phyloP scores from a whole-genome alignment of 2,329 filamentous ascomycete species.

The Thermothelomyces thermophilus region DNA sequence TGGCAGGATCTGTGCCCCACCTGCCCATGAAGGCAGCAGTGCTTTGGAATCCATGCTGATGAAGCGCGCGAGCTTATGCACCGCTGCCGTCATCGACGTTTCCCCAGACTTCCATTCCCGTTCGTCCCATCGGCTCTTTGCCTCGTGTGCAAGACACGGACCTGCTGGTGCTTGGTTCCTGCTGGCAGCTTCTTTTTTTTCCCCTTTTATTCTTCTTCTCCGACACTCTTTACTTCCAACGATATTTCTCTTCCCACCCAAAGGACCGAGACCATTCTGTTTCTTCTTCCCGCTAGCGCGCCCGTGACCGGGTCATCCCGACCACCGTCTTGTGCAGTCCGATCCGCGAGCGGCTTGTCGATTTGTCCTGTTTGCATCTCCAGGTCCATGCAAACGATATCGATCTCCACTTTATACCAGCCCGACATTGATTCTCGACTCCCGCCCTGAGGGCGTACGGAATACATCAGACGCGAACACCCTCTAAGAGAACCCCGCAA shows the following conservation, averaged over 20 bases:
- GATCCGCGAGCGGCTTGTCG: not conserved
- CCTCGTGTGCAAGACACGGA: constrained; percentile 2
- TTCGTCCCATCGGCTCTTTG: constrained; percentile 4
- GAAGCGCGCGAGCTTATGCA: not conserved
- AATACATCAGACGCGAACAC: not conserved
- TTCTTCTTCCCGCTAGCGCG: not conserved
- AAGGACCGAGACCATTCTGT: not conserved
- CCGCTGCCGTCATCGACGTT: constrained; percentile 23
- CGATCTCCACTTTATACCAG: constrained; percentile 4
- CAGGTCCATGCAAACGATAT: constrained; percentile 9
- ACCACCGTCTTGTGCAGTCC: not conserved
- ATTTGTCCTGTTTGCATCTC: not conserved
- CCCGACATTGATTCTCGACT: constrained; percentile 8
- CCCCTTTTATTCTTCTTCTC: not conserved
- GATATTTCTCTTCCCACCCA: not conserved
- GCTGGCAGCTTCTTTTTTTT: not conserved
- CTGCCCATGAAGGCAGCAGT: not conserved
- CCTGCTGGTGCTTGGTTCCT: not conserved
- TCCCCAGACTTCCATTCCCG: constrained; percentile 24
- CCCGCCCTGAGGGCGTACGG: constrained; percentile 2
- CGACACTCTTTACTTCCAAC: not conserved
- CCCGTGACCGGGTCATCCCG: not conserved
- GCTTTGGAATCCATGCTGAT: constrained; percentile 4
- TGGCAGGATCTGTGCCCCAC: constrained; percentile 12
- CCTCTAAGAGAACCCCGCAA: constrained; percentile 4